phyloP scores from a whole-genome alignment of 2,329 filamentous ascomycete genomes.

The Cladosporium sp. region DNA sequence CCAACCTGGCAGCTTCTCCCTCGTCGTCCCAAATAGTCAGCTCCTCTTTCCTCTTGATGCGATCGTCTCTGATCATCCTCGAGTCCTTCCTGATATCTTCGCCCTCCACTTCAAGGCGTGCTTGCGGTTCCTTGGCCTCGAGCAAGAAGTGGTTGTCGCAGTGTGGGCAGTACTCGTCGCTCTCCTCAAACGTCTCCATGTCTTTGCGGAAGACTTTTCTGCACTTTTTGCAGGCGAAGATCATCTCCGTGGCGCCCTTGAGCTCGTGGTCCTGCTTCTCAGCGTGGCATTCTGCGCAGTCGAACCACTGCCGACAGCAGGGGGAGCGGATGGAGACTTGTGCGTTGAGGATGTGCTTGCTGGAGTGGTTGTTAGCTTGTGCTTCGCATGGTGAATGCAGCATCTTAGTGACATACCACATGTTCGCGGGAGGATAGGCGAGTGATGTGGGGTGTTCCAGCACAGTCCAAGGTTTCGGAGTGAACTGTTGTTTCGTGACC shows the following conservation, averaged over 20 bases:
- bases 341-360: constrained; percentile 97
- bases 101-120: constrained; percentile 80
- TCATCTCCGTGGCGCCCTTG: constrained; percentile 73
- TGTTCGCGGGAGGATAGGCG: constrained; percentile 14
- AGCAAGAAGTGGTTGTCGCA: constrained; percentile 98
- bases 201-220: constrained; percentile 97
- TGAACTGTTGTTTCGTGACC: neutral
- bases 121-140: constrained; percentile 79
- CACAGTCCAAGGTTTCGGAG: neutral
- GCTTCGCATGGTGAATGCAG: too few relatives aligned
- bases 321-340: constrained; percentile 94
- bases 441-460: neutral
- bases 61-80: constrained; percentile 87
- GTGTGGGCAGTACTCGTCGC: constrained; percentile 97
- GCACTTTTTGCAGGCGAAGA: constrained; percentile 98
- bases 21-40: constrained; percentile 32
- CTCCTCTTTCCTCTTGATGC: constrained; percentile 49
- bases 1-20: constrained; percentile 29
- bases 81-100: constrained; percentile 83
- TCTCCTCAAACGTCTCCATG: constrained; percentile 84
- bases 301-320: constrained; percentile 98
- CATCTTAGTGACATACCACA: constrained; percentile 25
- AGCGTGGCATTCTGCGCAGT: constrained; percentile 90
- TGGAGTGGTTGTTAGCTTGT: constrained; percentile 35
- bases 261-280: constrained; percentile 70